Percentiles rank a stretch among this genome's conserved stretches.
Evolutionary conservation across 805 yeast species (phyloP).

Genomic region (Lipomyces chichibuensis): DNA sequence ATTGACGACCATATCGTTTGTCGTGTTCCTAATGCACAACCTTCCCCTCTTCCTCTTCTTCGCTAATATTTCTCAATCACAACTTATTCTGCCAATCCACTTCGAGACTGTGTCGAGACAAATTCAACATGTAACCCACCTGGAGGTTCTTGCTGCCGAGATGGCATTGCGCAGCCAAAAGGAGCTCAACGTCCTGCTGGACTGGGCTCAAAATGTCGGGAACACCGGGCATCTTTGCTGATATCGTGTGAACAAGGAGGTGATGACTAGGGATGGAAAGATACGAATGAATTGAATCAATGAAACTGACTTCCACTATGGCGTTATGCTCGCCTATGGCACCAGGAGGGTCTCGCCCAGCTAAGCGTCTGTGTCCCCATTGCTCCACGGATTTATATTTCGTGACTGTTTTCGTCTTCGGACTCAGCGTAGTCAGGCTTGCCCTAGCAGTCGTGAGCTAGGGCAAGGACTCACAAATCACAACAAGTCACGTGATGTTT

Average conservation of each 20-base stretch:
- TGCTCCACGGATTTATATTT: neutral
- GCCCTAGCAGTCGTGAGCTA: neutral
- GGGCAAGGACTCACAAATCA: neutral
- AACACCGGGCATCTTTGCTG: conserved; percentile 60
- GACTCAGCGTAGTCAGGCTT: neutral
- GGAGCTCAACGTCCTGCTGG: conserved; percentile 61
- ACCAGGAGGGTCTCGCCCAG: too few species aligned
- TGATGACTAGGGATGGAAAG: neutral
- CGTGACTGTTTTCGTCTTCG: neutral
- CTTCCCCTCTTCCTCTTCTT: neutral
- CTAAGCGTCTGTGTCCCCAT: too few species aligned
- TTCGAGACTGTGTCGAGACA: neutral
- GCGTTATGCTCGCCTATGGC: too few species aligned
- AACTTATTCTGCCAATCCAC: neutral
- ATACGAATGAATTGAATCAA: neutral
- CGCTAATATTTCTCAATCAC: neutral
- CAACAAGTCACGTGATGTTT: neutral
- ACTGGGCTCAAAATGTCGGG: conserved; percentile 74
- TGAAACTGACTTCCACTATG: neutral
- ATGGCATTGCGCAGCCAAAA: conserved; percentile 99
- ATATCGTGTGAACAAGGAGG: conserved; percentile 43
- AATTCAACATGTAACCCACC: conserved; percentile 48
- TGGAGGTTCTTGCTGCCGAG: conserved; percentile 99
- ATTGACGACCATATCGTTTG: neutral
- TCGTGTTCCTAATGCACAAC: neutral